Evolutionary conservation across 352 stramenopile genomes (phyloP).

Genomic region (Globisporangium acanthophoron): DNA sequence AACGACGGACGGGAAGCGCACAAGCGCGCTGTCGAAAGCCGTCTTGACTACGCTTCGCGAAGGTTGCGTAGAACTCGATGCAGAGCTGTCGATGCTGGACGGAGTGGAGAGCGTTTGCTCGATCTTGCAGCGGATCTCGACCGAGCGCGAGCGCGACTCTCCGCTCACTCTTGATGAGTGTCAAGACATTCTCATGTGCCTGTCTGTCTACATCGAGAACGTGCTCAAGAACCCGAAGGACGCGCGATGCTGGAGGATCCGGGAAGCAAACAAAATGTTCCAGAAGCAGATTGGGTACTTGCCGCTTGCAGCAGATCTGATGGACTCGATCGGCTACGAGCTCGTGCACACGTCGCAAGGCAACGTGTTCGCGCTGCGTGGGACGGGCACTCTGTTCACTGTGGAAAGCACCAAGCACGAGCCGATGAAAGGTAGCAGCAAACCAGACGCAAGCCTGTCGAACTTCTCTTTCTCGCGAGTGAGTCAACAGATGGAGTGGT

Average conservation of each 20-base stretch:
- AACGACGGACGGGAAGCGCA: constrained; percentile 32
- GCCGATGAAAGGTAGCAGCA: background rate
- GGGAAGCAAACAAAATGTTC: constrained; percentile 50
- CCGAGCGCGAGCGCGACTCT: constrained; percentile 16
- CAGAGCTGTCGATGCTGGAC: constrained; percentile 48
- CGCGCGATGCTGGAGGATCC: constrained; percentile 57
- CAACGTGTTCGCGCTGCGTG: constrained; percentile 41
- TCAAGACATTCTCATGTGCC: constrained; percentile 22
- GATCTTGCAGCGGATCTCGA: constrained; percentile 43
- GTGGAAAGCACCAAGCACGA: background rate
- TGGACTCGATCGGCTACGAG: constrained; percentile 60
- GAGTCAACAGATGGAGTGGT: constrained; percentile 68
- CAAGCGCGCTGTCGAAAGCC: constrained; percentile 33
- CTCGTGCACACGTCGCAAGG: constrained; percentile 34
- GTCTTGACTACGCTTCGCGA: constrained; percentile 38
- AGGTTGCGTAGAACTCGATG: constrained; percentile 47
- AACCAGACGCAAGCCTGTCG: constrained; percentile 29
- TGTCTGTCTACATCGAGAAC: constrained; percentile 47
- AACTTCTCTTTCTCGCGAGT: constrained; percentile 61
- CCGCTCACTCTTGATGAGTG: constrained; percentile 47
- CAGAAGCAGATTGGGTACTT: constrained; percentile 61
- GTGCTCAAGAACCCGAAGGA: constrained; percentile 71
- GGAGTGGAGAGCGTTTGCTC: constrained; percentile 58
- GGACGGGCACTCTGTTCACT: constrained; percentile 20
- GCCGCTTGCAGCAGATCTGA: constrained; percentile 38